Conservation (phyloP, 164 flowering plant genomes). For the Vitis cinerea region DNA sequence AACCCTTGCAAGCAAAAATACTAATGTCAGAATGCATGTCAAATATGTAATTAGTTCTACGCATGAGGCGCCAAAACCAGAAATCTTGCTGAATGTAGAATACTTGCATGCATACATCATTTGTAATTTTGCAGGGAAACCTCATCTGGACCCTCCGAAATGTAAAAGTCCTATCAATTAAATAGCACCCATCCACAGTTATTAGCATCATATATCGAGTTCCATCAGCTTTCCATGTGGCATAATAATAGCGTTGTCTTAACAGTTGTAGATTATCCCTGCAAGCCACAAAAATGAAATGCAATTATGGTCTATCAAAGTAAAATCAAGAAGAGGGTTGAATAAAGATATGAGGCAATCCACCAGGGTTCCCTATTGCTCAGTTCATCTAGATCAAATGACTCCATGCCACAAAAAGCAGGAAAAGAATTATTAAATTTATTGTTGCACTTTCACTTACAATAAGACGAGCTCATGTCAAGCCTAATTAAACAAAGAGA, state of each 20-base stretch:
- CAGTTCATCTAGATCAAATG: not conserved
- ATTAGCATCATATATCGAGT: conserved; percentile 97
- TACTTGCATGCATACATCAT: conserved; percentile 44
- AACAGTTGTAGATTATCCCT: conserved; percentile 84
- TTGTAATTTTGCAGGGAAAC: conserved; percentile 66
- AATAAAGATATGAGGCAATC: not conserved
- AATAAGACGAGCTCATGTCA: not conserved
- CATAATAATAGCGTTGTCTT: conserved; percentile 92
- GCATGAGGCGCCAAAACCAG: not conserved
- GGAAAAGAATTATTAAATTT: not conserved
- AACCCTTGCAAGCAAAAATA: conserved; percentile 38
- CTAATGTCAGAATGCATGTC: conserved; percentile 9
- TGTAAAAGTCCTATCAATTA: conserved; percentile 76
- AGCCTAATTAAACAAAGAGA: too few species aligned
- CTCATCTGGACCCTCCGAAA: conserved; percentile 97
- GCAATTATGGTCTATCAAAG: not conserved
- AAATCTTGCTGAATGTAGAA: conserved; percentile 3
- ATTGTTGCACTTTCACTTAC: too few species aligned
- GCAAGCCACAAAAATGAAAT: conserved; percentile 16
- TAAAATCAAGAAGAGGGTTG: not conserved
- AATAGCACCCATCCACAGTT: conserved; percentile 85
- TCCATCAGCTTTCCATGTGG: conserved; percentile 99
- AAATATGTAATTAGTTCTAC: not conserved
- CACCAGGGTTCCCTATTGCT: not conserved
- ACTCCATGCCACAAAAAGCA: not conserved